phyloP scores from a whole-genome alignment of 768 basidiomycete genomes.

The Mycena metata region DNA sequence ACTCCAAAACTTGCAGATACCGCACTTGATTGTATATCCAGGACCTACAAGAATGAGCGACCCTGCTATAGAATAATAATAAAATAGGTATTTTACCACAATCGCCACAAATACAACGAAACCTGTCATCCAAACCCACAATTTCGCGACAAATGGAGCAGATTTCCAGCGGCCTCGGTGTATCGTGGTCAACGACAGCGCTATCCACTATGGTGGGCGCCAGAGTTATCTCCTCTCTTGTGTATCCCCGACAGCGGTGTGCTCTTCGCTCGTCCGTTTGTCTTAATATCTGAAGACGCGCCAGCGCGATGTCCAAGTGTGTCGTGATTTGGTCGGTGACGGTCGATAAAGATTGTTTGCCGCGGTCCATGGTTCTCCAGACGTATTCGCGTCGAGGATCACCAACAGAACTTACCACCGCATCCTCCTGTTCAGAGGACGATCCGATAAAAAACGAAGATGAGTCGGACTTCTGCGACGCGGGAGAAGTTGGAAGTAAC shows the following conservation, averaged over 20 bases:
- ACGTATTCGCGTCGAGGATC: slow-evolving; percentile 1
- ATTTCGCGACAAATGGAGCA: neutral
- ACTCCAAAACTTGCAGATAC: too few species aligned
- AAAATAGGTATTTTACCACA: neutral
- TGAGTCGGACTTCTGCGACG: too few species aligned
- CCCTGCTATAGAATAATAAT: too few species aligned
- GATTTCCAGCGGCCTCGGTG: slow-evolving; percentile 1
- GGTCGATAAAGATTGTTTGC: neutral
- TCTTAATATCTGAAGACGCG: neutral
- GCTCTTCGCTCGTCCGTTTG: neutral
- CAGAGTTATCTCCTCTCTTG: neutral
- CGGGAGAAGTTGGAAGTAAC: too few species aligned
- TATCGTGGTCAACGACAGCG: neutral
- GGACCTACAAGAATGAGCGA: too few species aligned
- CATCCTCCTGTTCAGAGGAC: neutral
- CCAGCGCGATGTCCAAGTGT: neutral
- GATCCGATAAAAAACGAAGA: too few species aligned
- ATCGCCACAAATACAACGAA: neutral
- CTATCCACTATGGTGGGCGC: neutral
- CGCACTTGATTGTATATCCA: too few species aligned
- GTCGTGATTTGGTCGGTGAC: neutral
- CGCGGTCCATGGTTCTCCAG: neutral
- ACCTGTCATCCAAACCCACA: neutral
- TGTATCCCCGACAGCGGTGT: neutral
- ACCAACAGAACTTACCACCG: neutral